phyloP scores from a whole-genome alignment of 345 rosid species.

The Hibiscus trionum region DNA sequence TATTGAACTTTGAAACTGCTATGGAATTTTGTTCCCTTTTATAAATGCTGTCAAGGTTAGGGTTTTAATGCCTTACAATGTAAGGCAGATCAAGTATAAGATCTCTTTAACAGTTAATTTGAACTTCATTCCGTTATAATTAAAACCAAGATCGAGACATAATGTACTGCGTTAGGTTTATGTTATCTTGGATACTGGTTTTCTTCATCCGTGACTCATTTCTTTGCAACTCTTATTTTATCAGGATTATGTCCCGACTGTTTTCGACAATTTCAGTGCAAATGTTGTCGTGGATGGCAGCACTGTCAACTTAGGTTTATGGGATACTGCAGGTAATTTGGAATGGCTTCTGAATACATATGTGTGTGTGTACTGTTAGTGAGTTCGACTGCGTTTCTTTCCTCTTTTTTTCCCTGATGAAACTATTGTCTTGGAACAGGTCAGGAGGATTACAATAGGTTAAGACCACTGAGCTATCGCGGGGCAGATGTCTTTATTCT shows the following conservation, averaged over 20 bases:
- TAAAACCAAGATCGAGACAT: background rate
- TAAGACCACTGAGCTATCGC: constrained; percentile 83
- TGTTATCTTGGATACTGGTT: background rate
- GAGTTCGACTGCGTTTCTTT: background rate
- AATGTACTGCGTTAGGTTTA: background rate
- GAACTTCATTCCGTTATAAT: background rate
- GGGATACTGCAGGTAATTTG: constrained; percentile 94
- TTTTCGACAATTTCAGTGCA: constrained; percentile 97
- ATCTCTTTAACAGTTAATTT: background rate
- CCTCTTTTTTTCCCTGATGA: constrained; percentile 10
- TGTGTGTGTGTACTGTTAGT: constrained; percentile 68
- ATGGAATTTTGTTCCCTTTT: background rate
- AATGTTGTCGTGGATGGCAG: constrained; percentile 92
- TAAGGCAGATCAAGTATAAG: background rate
- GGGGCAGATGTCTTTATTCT: constrained; percentile 94
- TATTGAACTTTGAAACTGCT: background rate
- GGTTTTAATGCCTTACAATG: background rate
- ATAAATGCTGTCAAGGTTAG: background rate
- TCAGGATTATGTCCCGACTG: constrained; percentile 96
- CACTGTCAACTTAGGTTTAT: constrained; percentile 85
- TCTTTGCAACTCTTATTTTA: constrained; percentile 16
- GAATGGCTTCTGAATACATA: background rate
- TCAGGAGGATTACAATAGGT: constrained; percentile 86
- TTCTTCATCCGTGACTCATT: background rate
- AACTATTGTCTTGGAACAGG: constrained; percentile 38